These are phyloP conservation scores for Hibiscus trionum DNA, from an alignment of 345 rosid genomes.

Conservation along the genomic window DNA sequence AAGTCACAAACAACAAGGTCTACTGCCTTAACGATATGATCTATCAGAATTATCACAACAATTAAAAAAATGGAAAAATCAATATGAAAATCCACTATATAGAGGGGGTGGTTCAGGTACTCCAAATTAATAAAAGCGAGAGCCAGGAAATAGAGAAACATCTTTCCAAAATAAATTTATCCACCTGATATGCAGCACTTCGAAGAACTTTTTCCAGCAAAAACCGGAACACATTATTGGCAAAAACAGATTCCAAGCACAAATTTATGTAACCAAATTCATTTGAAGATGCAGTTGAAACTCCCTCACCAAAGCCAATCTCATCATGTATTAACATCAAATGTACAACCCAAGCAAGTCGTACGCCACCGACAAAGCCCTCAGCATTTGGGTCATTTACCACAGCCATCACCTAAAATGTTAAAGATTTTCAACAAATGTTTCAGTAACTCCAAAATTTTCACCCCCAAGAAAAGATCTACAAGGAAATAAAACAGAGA, in stretches of 20 bases:
- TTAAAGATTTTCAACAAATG: constrained; percentile 23
- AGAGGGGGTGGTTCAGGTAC: background rate
- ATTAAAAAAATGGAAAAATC: background rate
- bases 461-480: constrained; percentile 7
- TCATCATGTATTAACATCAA: constrained; percentile 71
- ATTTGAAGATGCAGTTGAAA: constrained; percentile 44
- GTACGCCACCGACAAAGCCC: constrained; percentile 68
- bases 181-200: constrained; percentile 85
- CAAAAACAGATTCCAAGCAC: constrained; percentile 69
- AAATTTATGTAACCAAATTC: constrained; percentile 57
- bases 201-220: constrained; percentile 70
- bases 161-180: background rate
- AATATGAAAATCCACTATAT: background rate
- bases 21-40: constrained; percentile 4
- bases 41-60: background rate
- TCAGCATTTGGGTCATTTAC: constrained; percentile 52
- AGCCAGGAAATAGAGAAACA: constrained; percentile 1
- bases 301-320: constrained; percentile 44
- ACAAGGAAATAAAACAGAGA: constrained; percentile 9
- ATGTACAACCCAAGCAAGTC: constrained; percentile 92
- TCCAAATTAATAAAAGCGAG: background rate
- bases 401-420: constrained; percentile 60
- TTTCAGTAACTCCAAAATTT: constrained; percentile 6
- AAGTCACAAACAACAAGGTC: constrained; percentile 21
- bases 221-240: constrained; percentile 73